These are phyloP conservation scores for Forsythia suspensa DNA, from an alignment of 257 asterid species.

Conservation along the genomic window DNA sequence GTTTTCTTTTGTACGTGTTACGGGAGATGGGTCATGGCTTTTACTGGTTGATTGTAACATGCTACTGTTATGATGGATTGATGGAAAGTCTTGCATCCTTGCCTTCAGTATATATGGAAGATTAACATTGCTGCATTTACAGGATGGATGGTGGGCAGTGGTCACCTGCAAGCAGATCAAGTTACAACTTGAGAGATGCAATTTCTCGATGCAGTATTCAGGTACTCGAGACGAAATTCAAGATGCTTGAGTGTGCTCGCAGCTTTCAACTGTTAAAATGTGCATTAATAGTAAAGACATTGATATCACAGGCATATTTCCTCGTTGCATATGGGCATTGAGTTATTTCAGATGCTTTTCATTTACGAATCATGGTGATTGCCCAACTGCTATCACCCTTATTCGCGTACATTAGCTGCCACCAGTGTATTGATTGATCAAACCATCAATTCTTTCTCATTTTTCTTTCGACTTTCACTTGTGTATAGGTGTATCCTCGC, in stretches of 20 bases:
- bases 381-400: not conserved
- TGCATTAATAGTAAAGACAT: not conserved
- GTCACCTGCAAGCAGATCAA: slow-evolving; percentile 38
- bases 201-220: slow-evolving; percentile 39
- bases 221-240: slow-evolving; percentile 15
- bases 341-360: too few relatives aligned
- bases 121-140: not conserved
- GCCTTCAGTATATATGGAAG: not conserved
- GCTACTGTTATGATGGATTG: not conserved
- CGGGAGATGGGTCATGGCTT: too few relatives aligned
- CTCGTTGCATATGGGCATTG: too few relatives aligned
- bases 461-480: not conserved
- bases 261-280: too few relatives aligned
- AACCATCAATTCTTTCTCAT: not conserved
- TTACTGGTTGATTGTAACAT: too few relatives aligned
- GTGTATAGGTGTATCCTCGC: slow-evolving; percentile 41
- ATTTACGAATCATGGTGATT: too few relatives aligned
- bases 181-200: slow-evolving; percentile 41
- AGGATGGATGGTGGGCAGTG: slow-evolving; percentile 47
- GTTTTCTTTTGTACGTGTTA: not conserved
- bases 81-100: not conserved
- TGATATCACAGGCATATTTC: too few relatives aligned
- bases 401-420: not conserved
- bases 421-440: not conserved
- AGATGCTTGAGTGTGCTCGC: not conserved